Conservation (phyloP, 306 rosid genomes). For the Casuarina cunninghamiana region DNA sequence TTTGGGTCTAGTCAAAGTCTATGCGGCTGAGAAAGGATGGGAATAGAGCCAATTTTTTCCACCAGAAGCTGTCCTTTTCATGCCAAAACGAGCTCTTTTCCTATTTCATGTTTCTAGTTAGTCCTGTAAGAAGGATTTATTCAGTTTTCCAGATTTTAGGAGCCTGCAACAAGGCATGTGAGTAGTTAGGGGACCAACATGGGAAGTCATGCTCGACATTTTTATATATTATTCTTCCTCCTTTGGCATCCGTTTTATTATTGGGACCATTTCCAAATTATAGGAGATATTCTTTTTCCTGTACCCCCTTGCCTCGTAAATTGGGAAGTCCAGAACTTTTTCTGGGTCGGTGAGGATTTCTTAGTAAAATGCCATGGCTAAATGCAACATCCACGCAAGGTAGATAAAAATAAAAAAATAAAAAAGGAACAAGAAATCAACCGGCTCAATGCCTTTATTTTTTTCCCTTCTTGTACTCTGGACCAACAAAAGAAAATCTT, state of each 20-base stretch:
- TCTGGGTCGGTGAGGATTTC: no score
- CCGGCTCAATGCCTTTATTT: no score
- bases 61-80: conserved; percentile 15
- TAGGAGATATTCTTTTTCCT: background rate
- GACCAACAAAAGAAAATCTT: no score
- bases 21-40: no score
- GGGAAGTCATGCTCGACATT: conserved; percentile 44
- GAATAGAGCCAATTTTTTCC: conserved; percentile 17
- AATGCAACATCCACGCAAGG: no score
- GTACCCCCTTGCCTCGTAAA: no score
- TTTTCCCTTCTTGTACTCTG: no score
- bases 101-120: background rate
- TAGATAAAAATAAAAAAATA: no score
- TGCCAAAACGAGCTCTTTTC: conserved; percentile 6
- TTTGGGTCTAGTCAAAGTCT: background rate
- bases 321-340: no score
- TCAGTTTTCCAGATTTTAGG: conserved; percentile 23
- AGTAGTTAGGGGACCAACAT: conserved; percentile 49
- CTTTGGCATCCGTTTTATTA: conserved; percentile 35
- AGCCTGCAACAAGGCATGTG: conserved; percentile 42
- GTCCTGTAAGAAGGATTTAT: conserved; percentile 22
- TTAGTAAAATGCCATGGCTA: no score
- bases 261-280: conserved; percentile 34
- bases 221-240: conserved; percentile 39
- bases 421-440: no score